These are phyloP conservation scores for Telopea speciosissima DNA, from an alignment of 177 flowering plant genomes.

Conservation along the genomic window DNA sequence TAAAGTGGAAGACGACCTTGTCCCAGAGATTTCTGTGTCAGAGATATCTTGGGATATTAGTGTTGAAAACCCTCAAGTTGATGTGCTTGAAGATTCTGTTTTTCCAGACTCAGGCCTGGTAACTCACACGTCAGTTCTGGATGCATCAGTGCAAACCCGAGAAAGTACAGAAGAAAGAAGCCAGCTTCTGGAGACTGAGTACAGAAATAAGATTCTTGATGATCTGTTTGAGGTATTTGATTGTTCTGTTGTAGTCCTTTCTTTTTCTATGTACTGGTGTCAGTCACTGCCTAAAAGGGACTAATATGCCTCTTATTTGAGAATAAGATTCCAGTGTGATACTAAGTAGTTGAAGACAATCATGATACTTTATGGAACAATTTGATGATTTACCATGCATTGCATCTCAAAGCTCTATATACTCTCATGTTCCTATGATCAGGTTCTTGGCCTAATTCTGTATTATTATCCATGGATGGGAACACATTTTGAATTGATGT, in stretches of 20 bases:
- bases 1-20: conserved; percentile 23
- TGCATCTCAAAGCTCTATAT: background rate
- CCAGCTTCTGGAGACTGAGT: conserved; percentile 89
- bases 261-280: conserved; percentile 1
- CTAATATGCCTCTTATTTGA: background rate
- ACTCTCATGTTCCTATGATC: background rate
- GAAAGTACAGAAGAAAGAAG: conserved; percentile 49
- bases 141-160: conserved; percentile 20
- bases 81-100: conserved; percentile 35
- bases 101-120: conserved; percentile 19
- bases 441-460: background rate
- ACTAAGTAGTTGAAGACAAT: background rate
- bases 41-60: conserved; percentile 84
- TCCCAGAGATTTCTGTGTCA: conserved; percentile 35
- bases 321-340: background rate
- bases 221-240: conserved; percentile 85
- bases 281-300: background rate
- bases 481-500: conserved; percentile 2
- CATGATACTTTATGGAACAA: background rate
- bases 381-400: background rate
- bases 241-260: background rate
- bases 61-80: conserved; percentile 69
- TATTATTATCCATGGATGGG: background rate
- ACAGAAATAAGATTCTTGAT: conserved; percentile 87
- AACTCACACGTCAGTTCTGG: conserved; percentile 22